Evolutionary conservation across 176 grass and related monocot genomes (phyloP).

Genomic region (Hordeum marinum): DNA sequence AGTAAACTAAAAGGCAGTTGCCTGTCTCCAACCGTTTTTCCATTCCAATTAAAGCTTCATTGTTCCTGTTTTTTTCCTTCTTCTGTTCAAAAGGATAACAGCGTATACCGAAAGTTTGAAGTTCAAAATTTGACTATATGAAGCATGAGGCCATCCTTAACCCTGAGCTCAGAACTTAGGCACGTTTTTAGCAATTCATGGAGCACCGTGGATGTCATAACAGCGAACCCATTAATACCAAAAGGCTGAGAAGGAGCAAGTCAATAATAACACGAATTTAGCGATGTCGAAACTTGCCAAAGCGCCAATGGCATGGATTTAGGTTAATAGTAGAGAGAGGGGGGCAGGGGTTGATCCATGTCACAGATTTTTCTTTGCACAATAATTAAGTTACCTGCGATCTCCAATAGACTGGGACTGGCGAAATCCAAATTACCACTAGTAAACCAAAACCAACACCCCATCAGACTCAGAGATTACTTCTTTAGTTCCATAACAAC

Average conservation of each 20-base stretch:
- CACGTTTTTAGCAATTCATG: background rate
- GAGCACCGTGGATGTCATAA: background rate
- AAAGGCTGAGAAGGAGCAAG: background rate
- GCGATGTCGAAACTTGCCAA: background rate
- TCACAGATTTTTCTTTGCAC: background rate
- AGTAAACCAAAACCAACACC: conserved; percentile 12
- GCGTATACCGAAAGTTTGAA: background rate
- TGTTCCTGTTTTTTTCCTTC: background rate
- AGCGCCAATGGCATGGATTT: background rate
- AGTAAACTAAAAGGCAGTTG: background rate
- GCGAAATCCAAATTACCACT: conserved; percentile 2
- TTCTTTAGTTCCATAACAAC: background rate
- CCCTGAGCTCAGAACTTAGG: background rate
- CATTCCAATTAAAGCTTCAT: background rate
- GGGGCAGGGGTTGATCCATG: background rate
- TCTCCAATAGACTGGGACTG: background rate
- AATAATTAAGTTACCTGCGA: background rate
- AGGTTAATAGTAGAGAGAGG: background rate
- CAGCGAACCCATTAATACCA: background rate
- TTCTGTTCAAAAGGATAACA: background rate
- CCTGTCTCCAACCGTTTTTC: background rate
- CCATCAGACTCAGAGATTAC: background rate
- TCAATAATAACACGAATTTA: background rate
- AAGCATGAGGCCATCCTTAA: background rate
- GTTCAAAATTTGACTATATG: background rate